Percentiles rank a stretch among this genome's conserved stretches.
phyloP scores from a whole-genome alignment of 2,329 filamentous ascomycete species.

The Didymella pinodella region DNA sequence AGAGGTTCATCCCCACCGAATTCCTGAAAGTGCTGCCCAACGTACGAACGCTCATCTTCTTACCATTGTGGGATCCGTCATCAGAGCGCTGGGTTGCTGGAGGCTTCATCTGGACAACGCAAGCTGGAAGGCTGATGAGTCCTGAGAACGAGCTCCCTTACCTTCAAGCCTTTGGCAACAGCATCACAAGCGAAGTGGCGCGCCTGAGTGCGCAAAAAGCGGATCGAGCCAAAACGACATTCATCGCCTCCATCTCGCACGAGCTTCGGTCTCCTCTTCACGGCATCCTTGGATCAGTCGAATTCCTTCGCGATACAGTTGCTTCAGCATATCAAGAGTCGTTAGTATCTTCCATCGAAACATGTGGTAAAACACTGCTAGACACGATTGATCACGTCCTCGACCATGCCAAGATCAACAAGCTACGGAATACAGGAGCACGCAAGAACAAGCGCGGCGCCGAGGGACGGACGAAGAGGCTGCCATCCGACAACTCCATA shows the following conservation, averaged over 20 bases:
- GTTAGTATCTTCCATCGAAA: conserved; percentile 45
- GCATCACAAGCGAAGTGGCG: conserved; percentile 45
- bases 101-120: conserved; percentile 46
- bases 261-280: conserved; percentile 66
- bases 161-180: conserved; percentile 47
- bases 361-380: conserved; percentile 50
- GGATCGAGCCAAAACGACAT: conserved; percentile 51
- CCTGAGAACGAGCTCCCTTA: conserved; percentile 46
- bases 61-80: conserved; percentile 49
- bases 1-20: conserved; percentile 44
- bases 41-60: conserved; percentile 47
- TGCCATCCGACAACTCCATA: conserved; percentile 40
- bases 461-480: conserved; percentile 34
- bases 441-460: conserved; percentile 27
- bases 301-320: conserved; percentile 44
- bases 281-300: conserved; percentile 61
- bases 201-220: conserved; percentile 43
- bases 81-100: conserved; percentile 45
- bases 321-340: conserved; percentile 52
- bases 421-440: conserved; percentile 35
- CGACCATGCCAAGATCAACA: conserved; percentile 51
- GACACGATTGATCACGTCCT: conserved; percentile 53
- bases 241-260: conserved; percentile 54
- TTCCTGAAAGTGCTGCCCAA: conserved; percentile 44
- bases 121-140: conserved; percentile 41